Base-by-base conservation (phyloP, 2,329 filamentous ascomycete genomes). In the Aspergillus neoniger region DNA sequence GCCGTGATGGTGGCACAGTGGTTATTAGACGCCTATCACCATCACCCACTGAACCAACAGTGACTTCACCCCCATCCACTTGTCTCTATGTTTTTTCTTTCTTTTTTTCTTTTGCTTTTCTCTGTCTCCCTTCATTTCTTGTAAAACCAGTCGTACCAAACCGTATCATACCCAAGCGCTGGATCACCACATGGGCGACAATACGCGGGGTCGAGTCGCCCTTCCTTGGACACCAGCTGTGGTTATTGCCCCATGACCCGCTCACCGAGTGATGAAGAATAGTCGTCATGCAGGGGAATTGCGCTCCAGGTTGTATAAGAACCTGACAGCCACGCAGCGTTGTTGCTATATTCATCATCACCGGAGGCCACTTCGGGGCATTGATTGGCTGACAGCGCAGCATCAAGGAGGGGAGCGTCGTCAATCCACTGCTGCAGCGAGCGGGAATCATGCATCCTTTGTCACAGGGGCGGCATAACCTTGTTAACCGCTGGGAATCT, bases 301-400 rank as follows among this genome's bases (percentile, higher is more conserved):
- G 53, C 53, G 53, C 53, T 55, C 47, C 38, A 55, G 43, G 25
- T 55, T 43, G 39, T 32, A 30, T 30, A 47, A 55, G 53, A 36
- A 15, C 32, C 23, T 28, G 53, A 47, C 39, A 39, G 21, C 53
- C 53, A 17, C 39, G 12, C 50, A 52, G 36, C 14, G 10, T 15
- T 32, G 53, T 36, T 55, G 41, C 39, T 55, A 55, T 36, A 36
- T 47, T 47, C 30, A 55, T 55, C 53, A 44, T 28, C 14, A 14
- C 12, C 14, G 39, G 23, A 12, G 39, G 30, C 9, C 21, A n/a
- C n/a, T 32, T 2, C 14, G 12, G 7, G 4, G 23, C 52, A n/a
- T 32, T 55, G 39, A 55, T 55, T 55, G 53, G 53, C 28, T 44
- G 17, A 21, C 23, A 36, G 32, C 1, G 5, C 10, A 36, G 32